These are phyloP conservation scores for Nicotiana rustica DNA, from an alignment of 305 asterid species.

Conservation along the genomic window DNA sequence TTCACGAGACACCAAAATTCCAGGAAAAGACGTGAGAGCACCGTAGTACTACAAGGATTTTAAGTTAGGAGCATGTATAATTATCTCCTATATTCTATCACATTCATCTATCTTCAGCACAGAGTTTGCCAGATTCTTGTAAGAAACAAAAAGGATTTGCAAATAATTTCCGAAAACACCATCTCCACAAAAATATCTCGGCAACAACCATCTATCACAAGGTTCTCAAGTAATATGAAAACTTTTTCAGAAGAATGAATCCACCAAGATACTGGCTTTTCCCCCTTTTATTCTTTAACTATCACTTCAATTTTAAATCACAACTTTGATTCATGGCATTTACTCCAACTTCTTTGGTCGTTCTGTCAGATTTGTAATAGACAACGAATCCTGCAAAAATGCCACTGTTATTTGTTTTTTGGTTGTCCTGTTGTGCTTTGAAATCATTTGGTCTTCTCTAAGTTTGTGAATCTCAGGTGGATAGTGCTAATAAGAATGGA, in stretches of 20 bases:
- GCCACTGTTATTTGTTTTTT: conserved; percentile 60
- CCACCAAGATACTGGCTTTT: conserved; percentile 74
- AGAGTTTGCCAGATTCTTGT: too few relatives aligned
- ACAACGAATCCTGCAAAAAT: conserved; percentile 83
- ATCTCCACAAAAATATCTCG: too few relatives aligned
- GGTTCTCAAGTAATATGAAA: conserved; percentile 53
- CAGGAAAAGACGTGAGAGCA: too few relatives aligned
- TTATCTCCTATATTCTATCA: too few relatives aligned
- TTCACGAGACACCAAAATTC: too few relatives aligned
- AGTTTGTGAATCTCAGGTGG: conserved; percentile 58
- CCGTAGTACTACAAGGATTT: too few relatives aligned
- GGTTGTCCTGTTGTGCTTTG: background rate
- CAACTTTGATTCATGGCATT: conserved; percentile 28
- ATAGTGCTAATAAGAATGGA: conserved; percentile 93
- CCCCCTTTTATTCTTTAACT: background rate
- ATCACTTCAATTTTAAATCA: background rate
- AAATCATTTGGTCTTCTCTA: background rate
- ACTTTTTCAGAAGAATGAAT: conserved; percentile 87
- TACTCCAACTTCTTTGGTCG: conserved; percentile 17
- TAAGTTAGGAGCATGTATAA: too few relatives aligned
- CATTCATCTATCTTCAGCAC: too few relatives aligned
- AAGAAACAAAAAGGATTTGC: too few relatives aligned
- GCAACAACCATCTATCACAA: too few relatives aligned
- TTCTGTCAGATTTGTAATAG: conserved; percentile 80
- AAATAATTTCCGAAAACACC: too few relatives aligned